phyloP scores from a whole-genome alignment of 305 asterid species.

The Nicotiana rustica region DNA sequence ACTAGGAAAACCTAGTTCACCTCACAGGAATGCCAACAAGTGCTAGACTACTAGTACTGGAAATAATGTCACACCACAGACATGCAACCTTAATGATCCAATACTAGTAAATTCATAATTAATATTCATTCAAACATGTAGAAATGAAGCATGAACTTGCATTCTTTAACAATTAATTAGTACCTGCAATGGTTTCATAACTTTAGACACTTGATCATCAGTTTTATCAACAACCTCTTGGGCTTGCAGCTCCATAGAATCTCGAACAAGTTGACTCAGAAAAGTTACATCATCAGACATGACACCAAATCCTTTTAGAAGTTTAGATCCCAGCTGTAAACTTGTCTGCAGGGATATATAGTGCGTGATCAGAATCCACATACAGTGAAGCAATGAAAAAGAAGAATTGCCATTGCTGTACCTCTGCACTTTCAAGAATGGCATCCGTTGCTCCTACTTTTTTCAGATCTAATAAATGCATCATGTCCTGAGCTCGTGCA shows the following conservation, averaged over 20 bases:
- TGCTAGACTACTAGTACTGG: slow-evolving; percentile 23
- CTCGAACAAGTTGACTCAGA: slow-evolving; percentile 75
- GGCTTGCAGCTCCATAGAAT: slow-evolving; percentile 96
- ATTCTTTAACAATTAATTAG: background rate
- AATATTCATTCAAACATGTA: slow-evolving; percentile 22
- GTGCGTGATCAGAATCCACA: slow-evolving; percentile 36
- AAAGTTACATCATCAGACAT: slow-evolving; percentile 94
- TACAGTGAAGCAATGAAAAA: background rate
- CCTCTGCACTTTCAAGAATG: slow-evolving; percentile 96
- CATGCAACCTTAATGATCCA: slow-evolving; percentile 19
- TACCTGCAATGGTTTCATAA: slow-evolving; percentile 92
- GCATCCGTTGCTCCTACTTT: slow-evolving; percentile 98
- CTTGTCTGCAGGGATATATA: slow-evolving; percentile 67
- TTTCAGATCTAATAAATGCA: slow-evolving; percentile 84
- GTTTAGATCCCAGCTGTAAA: slow-evolving; percentile 96
- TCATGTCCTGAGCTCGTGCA: slow-evolving; percentile 92
- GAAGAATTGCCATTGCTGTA: slow-evolving; percentile 40
- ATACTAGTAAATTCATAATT: slow-evolving; percentile 24
- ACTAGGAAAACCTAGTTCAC: slow-evolving; percentile 24
- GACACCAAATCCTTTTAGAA: slow-evolving; percentile 86
- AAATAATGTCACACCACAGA: background rate
- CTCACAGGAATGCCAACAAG: slow-evolving; percentile 11
- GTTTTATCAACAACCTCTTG: slow-evolving; percentile 64
- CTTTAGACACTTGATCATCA: slow-evolving; percentile 54
- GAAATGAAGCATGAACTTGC: slow-evolving; percentile 21